Base-by-base conservation (phyloP, 2,329 filamentous ascomycete genomes). In the Penicillium sp. region DNA sequence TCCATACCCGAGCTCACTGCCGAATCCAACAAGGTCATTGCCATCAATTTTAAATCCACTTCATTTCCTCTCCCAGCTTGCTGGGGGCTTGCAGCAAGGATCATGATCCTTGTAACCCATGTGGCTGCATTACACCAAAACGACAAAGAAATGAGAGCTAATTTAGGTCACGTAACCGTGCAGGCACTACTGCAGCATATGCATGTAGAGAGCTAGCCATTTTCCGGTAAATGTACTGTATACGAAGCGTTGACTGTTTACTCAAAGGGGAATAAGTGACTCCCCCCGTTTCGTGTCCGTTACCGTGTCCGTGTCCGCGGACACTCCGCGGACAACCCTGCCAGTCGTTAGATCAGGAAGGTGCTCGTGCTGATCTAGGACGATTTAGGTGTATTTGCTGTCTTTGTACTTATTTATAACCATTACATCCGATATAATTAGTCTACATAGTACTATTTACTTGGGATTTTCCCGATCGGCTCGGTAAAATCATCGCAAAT, bases 131-230 rank as follows among this genome's bases (percentile, higher is more conserved):
- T 13, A 34, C 29, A 26, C 26, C 7, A 18, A 50, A 43, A 14
- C 7, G n/a, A 31, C 9, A 45, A 34, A 5, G 7, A n/a, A 51
- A 52, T 46, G 53, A 22, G 48, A 45, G 11, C 48, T 55, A 55
- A 45, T 45, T 45, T 39, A 40, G 53, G 40, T 20, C 47, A 55
- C 40, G 31, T 22, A 53, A 53, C 45, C 38, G 47, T 47, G 24
- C 24, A 34, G 10, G 24, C 24, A 39, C 53, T 55, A 55, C 48
- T 52, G 47, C 34, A 55, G 18, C 11, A 35, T 26, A 34, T 50
- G 34, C 47, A 44, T 50, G 24, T 13, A 22, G 16, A 4, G 31
- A 5, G 13, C 38, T 55, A 50, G 22, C 52, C 14, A 16, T 10
- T 26, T 32, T 14, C 9, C 26, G 38, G 37, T 5, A 31, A 32